Evolutionary conservation across 257 asterid species (phyloP), one percentile per base, ranked within the genome.

Genomic region (Leptodermis oblonga): DNA sequence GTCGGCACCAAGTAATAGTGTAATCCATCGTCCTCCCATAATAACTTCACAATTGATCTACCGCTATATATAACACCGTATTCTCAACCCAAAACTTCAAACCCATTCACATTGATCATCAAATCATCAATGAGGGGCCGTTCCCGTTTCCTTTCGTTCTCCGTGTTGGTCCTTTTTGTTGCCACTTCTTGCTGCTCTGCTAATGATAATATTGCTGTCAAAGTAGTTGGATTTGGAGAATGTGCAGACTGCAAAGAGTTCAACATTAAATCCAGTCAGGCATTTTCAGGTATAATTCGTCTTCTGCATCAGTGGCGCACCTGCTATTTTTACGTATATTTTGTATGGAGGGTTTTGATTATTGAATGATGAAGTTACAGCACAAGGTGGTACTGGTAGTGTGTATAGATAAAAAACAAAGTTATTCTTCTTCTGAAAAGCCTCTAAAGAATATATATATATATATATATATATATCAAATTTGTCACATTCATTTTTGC

Each of bases 191-290:
- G 86, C 73, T 45, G 83, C 74, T 52, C 65, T 46, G 83, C 73
- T 5, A 75, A 77, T 63, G 83, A 75, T 52, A 71, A 65, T 34
- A 73, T n/a, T n/a, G n/a, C 74, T 4, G 66, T 82, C 17, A 67
- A 73, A 67, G 85, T 84, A 3, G 80, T 84, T 63, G 89, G 85
- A 3, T 13, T 68, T 12, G 84, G 82, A 68, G 86, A 84, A 82
- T 84, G 89, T 42, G 83, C 82, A 22, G 89, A 84, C 60, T 84
- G 89, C 73, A 82, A 77, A 45, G 80, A 80, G 75, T 54, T 54
- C 20, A 77, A 77, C 71, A 68, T 82, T 43, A 74, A 82, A 64
- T 60, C 72, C 10, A 65, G 63, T 59, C 82, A 77, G 67, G 86
- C 86, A 26, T 65, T 79, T 73, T 60, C 86, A 68, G 89, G 89